phyloP scores from a whole-genome alignment of 805 yeast genomes.

The Candida railenensis region DNA sequence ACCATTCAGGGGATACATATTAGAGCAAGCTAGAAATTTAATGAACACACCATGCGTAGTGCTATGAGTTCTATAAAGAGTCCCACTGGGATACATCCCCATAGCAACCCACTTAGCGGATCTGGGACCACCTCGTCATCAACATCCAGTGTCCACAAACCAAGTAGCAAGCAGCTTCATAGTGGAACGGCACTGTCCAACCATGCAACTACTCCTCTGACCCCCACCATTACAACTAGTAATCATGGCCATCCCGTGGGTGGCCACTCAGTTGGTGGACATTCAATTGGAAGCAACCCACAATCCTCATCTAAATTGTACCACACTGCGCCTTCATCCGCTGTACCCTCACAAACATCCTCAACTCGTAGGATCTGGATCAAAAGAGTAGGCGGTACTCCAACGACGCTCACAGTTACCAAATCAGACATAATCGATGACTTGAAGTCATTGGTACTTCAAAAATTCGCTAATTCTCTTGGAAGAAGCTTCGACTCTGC shows the following conservation, averaged over 20 bases:
- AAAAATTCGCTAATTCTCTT: slow-evolving; percentile 66
- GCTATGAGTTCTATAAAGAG: background rate
- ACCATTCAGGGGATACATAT: background rate
- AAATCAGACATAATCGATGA: slow-evolving; percentile 77
- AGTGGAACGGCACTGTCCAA: background rate
- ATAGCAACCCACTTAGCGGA: background rate
- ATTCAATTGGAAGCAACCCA: background rate
- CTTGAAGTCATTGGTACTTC: slow-evolving; percentile 61
- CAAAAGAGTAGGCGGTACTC: slow-evolving; percentile 46
- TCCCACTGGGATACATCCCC: background rate
- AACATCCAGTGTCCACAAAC: background rate
- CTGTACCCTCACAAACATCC: background rate
- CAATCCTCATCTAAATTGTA: background rate
- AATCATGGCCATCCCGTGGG: background rate
- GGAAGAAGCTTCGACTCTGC: slow-evolving; percentile 68
- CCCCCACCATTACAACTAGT: background rate
- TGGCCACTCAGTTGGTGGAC: background rate
- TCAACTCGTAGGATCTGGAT: slow-evolving; percentile 54
- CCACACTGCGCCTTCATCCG: background rate
- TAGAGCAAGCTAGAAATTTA: background rate
- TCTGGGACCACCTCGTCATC: background rate
- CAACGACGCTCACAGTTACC: slow-evolving; percentile 68
- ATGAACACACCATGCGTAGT: background rate
- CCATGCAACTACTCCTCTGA: background rate
- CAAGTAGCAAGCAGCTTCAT: background rate